phyloP scores from a whole-genome alignment of 352 stramenopile genomes.

The Globisporangium paddicum region DNA sequence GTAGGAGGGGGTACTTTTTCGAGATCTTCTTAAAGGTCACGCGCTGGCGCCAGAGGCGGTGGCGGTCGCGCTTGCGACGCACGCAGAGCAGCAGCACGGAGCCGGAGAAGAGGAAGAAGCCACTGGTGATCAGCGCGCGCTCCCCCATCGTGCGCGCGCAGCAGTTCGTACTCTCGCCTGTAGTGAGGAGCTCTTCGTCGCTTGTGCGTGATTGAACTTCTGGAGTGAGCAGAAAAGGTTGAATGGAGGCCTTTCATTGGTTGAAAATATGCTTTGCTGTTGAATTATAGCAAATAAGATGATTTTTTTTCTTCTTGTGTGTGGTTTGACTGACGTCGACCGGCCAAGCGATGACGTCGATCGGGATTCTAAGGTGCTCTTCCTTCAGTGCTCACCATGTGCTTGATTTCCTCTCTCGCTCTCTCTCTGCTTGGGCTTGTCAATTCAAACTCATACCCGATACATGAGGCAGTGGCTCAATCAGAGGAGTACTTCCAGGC shows the following conservation, averaged over 20 bases:
- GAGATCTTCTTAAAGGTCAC: slow-evolving; percentile 86
- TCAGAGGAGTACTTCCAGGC: too few relatives aligned
- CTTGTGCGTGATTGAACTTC: neutral
- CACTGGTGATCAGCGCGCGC: slow-evolving; percentile 39
- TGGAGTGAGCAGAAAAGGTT: neutral
- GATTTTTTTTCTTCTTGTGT: too few relatives aligned
- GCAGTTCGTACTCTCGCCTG: too few relatives aligned
- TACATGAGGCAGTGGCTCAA: too few relatives aligned
- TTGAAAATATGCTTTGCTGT: neutral
- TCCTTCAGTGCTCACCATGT: too few relatives aligned
- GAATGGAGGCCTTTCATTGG: neutral
- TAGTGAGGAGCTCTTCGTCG: neutral
- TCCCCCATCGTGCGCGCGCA: slow-evolving; percentile 15
- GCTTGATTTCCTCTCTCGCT: too few relatives aligned
- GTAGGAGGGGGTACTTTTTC: slow-evolving; percentile 39
- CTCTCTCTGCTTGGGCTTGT: too few relatives aligned
- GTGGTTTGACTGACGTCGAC: neutral
- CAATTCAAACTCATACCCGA: too few relatives aligned
- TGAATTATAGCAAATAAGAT: neutral
- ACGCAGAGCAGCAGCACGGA: slow-evolving; percentile 60
- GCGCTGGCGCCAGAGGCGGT: slow-evolving; percentile 64
- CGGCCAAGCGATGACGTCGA: neutral
- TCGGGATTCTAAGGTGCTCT: neutral
- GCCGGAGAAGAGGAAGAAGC: slow-evolving; percentile 75
- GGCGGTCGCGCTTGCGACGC: slow-evolving; percentile 58